phyloP scores from a whole-genome alignment of 805 yeast species.

The Suhomyces canberraensis region DNA sequence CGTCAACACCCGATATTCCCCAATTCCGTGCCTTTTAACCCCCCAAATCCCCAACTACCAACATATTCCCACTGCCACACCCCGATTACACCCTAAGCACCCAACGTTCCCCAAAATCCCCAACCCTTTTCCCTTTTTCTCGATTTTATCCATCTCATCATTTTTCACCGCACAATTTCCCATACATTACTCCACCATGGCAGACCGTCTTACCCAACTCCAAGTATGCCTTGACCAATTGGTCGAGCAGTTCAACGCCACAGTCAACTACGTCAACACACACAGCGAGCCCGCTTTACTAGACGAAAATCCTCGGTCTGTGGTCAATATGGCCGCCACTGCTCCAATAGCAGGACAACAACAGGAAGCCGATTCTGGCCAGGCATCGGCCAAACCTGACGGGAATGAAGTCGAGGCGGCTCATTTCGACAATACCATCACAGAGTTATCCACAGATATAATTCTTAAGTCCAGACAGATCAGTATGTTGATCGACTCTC shows the following conservation, averaged over 20 bases:
- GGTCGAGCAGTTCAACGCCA: conserved; percentile 75
- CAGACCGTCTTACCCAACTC: conserved; percentile 86
- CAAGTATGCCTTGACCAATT: conserved; percentile 85
- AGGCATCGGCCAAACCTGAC: conserved; percentile 4
- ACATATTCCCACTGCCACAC: too few relatives aligned
- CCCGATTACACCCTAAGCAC: too few relatives aligned
- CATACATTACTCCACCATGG: conserved; percentile 43
- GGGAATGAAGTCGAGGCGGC: conserved; percentile 4
- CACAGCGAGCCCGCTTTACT: conserved; percentile 36
- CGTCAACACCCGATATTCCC: too few relatives aligned
- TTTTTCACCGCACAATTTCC: too few relatives aligned
- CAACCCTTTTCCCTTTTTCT: too few relatives aligned
- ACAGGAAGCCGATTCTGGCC: conserved; percentile 4
- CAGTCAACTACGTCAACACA: conserved; percentile 62
- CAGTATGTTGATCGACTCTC: conserved; percentile 75
- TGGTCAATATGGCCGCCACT: conserved; percentile 59
- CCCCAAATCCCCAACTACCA: too few relatives aligned
- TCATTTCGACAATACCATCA: conserved; percentile 44
- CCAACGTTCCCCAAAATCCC: too few relatives aligned
- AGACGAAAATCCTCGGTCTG: conserved; percentile 65
- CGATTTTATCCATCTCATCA: too few relatives aligned
- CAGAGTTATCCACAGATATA: conserved; percentile 81
- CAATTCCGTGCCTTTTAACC: too few relatives aligned
- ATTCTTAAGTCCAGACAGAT: conserved; percentile 85
- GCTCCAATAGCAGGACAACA: conserved; percentile 48